A percentile compares a stretch with the other conserved stretches of the same genome.
Conservation (phyloP, 176 grass and related monocot species). For the Leersia perrieri region DNA sequence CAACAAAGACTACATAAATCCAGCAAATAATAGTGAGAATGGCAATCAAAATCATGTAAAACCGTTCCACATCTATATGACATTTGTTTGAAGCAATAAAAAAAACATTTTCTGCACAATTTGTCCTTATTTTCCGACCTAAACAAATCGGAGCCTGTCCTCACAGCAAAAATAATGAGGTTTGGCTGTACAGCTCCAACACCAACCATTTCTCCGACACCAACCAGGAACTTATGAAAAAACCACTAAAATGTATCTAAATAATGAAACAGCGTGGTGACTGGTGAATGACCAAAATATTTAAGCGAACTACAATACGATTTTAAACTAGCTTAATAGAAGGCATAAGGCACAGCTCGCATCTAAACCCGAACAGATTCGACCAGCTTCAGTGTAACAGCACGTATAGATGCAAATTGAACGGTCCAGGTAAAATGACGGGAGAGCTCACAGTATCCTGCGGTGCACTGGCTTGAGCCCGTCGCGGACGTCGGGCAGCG, state of each 20-base stretch:
- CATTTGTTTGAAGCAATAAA: background rate
- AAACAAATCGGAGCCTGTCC: background rate
- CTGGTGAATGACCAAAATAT: background rate
- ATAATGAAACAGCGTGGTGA: too few relatives aligned
- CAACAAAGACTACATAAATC: background rate
- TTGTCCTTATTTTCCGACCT: background rate
- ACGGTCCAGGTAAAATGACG: background rate
- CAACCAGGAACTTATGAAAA: background rate
- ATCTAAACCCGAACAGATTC: background rate
- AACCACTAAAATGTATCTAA: background rate
- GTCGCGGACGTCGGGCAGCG: slow-evolving; percentile 86
- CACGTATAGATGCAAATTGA: background rate
- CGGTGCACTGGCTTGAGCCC: slow-evolving; percentile 95
- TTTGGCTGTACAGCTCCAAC: background rate
- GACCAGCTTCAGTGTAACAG: background rate
- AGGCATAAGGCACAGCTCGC: background rate
- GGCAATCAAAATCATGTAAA: background rate
- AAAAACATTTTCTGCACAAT: background rate
- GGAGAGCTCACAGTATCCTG: slow-evolving; percentile 79
- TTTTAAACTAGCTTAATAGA: background rate
- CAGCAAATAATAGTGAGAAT: background rate
- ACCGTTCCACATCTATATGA: background rate
- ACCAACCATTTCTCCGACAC: slow-evolving; percentile 1
- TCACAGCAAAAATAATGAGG: background rate
- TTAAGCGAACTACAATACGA: background rate